Percentiles rank a stretch among this genome's conserved stretches.
phyloP scores from a whole-genome alignment of 805 yeast species.

The Kurtzmaniella fragi region DNA sequence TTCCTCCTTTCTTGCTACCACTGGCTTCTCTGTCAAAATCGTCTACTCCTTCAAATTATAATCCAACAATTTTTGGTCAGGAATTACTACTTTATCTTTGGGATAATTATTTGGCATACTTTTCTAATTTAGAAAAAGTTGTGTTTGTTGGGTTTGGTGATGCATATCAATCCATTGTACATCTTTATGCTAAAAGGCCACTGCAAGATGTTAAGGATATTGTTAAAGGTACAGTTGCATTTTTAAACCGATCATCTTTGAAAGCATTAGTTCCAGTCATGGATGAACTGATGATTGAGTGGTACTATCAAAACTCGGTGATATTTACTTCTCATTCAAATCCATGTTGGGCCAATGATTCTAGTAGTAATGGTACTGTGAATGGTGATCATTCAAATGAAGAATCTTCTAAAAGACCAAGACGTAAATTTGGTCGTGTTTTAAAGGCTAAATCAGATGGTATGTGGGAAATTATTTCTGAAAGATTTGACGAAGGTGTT shows the following conservation, averaged over 20 bases:
- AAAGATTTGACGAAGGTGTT: conserved; percentile 77
- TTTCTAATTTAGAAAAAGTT: conserved; percentile 57
- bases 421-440: conserved; percentile 90
- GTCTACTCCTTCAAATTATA: conserved; percentile 32
- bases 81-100: conserved; percentile 76
- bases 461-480: conserved; percentile 69
- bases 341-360: conserved; percentile 57
- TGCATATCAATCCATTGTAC: conserved; percentile 80
- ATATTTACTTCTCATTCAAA: conserved; percentile 73
- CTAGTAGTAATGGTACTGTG: conserved; percentile 11
- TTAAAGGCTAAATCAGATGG: conserved; percentile 70
- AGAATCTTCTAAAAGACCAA: conserved; percentile 57
- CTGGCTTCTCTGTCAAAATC: conserved; percentile 11
- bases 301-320: conserved; percentile 85
- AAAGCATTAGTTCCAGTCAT: conserved; percentile 79
- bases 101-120: conserved; percentile 85
- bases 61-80: conserved; percentile 64
- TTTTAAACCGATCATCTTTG: conserved; percentile 62
- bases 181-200: conserved; percentile 77
- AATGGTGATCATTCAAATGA: conserved; percentile 13
- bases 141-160: conserved; percentile 88
- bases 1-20: conserved; percentile 54
- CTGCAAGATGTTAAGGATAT: conserved; percentile 47
- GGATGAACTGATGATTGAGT: conserved; percentile 85
- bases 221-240: conserved; percentile 67